Evolutionary conservation across 805 yeast genomes (phyloP).

Genomic region (Zygosaccharomyces siamensis): DNA sequence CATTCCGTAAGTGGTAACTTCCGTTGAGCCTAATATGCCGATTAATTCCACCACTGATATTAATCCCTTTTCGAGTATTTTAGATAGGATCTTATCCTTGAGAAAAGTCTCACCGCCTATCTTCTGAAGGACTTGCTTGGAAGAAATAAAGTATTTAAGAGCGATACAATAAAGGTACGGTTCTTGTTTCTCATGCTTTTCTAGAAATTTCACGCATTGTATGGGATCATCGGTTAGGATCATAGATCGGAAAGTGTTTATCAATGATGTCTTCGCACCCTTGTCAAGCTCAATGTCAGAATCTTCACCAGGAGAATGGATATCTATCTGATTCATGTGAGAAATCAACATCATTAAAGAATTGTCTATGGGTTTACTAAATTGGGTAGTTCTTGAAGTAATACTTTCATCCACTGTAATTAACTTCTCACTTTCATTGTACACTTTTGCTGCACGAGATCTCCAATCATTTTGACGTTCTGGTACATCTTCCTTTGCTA

Average conservation of each 20-base stretch:
- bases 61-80: conserved; percentile 47
- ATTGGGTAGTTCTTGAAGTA: conserved; percentile 4
- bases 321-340: conserved; percentile 37
- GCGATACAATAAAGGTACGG: conserved; percentile 65
- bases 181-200: conserved; percentile 55
- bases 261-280: conserved; percentile 21
- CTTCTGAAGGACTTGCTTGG: conserved; percentile 44
- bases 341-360: conserved; percentile 37
- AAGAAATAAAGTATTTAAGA: conserved; percentile 56
- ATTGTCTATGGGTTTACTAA: conserved; percentile 21
- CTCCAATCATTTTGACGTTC: conserved; percentile 53
- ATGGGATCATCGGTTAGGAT: conserved; percentile 54
- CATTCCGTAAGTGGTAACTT: conserved; percentile 64
- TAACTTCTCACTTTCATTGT: conserved; percentile 43
- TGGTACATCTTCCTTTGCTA: conserved; percentile 42
- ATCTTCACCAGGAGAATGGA: conserved; percentile 36
- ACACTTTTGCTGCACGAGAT: conserved; percentile 53
- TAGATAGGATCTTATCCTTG: conserved; percentile 44
- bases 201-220: conserved; percentile 53
- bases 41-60: conserved; percentile 74
- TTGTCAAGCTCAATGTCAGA: conserved; percentile 34
- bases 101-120: conserved; percentile 50
- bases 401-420: conserved; percentile 28
- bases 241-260: conserved; percentile 52
- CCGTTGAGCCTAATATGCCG: conserved; percentile 58